phyloP scores from a whole-genome alignment of 2,329 filamentous ascomycete species.

The Cladosporium phlei region DNA sequence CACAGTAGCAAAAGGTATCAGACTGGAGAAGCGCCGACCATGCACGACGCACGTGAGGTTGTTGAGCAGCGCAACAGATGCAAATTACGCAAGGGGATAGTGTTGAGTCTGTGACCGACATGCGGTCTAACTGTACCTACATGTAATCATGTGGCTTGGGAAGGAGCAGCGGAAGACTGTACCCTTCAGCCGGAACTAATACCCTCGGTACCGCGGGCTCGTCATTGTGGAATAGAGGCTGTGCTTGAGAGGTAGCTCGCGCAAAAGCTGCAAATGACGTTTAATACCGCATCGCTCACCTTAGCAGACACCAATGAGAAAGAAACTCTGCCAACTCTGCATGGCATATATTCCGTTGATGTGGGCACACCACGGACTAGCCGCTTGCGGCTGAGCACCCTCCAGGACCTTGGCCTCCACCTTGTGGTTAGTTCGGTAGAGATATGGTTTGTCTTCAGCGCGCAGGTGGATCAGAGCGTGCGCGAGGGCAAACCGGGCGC shows the following conservation, averaged over 20 bases:
- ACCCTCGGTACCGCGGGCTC: not conserved
- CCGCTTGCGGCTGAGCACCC: constrained; percentile 1
- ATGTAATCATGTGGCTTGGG: not conserved
- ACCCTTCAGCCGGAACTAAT: constrained; percentile 7
- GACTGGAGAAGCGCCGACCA: not conserved
- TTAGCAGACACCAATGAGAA: not conserved
- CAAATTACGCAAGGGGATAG: not conserved
- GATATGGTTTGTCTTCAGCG: too few species aligned
- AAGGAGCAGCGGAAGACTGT: not conserved
- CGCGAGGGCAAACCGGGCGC: too few species aligned
- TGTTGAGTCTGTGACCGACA: not conserved
- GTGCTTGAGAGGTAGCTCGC: constrained; percentile 5
- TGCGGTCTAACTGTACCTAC: not conserved
- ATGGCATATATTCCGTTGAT: not conserved
- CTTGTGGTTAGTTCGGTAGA: too few species aligned
- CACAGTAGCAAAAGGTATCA: not conserved
- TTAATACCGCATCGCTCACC: not conserved
- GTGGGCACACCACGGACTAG: not conserved
- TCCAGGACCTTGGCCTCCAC: too few species aligned
- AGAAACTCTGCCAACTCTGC: not conserved
- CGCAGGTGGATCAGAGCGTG: not conserved
- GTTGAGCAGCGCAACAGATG: not conserved
- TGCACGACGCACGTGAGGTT: not conserved
- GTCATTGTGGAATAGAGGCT: not conserved
- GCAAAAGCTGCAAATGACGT: not conserved